phyloP scores from a whole-genome alignment of 441 rosid genomes.

The Erodium texanum region DNA sequence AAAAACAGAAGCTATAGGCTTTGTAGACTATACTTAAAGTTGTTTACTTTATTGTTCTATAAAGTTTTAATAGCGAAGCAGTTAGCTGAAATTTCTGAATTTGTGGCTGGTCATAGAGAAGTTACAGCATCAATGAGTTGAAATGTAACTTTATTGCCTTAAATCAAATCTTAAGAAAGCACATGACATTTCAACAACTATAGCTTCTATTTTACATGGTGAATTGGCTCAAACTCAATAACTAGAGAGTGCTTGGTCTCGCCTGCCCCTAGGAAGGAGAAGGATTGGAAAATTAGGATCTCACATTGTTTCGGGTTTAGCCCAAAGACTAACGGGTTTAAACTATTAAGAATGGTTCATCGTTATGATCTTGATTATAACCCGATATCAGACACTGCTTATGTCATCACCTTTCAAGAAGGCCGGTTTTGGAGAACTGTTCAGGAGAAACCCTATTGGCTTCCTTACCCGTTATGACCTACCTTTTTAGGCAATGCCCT shows the following conservation, averaged over 20 bases:
- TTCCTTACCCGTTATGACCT: background rate
- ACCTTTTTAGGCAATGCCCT: background rate
- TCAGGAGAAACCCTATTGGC: background rate
- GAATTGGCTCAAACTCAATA: background rate
- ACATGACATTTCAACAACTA: background rate
- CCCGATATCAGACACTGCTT: background rate
- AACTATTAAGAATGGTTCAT: background rate
- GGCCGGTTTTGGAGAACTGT: background rate
- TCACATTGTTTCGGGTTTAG: background rate
- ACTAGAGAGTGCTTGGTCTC: background rate
- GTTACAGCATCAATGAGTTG: background rate
- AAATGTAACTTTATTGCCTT: background rate
- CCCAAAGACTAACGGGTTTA: background rate
- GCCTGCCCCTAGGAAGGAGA: background rate
- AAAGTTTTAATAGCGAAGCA: background rate
- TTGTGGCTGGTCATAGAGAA: background rate
- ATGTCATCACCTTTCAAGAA: background rate
- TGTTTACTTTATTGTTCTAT: background rate
- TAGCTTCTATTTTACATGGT: background rate
- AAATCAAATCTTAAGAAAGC: background rate
- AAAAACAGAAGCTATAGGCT: too few relatives aligned
- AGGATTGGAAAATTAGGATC: background rate
- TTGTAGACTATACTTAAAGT: too few relatives aligned
- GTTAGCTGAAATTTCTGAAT: background rate
- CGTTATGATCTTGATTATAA: slow-evolving; percentile 1